Conservation (phyloP, 768 basidiomycete species). For the Favolaschia claudopus region DNA sequence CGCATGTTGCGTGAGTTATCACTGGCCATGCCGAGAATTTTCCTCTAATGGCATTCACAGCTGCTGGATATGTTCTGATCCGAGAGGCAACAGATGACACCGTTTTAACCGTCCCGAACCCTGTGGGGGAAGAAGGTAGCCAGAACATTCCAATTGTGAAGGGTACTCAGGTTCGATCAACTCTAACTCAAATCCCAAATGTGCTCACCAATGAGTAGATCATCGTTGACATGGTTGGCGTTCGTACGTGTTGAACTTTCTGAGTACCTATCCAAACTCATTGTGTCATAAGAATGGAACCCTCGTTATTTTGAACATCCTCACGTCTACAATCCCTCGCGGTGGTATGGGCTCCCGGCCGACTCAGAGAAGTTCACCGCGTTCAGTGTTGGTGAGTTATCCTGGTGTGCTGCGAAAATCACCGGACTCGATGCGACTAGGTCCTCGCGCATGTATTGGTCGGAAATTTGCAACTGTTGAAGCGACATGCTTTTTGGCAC, state of each 20-base stretch:
- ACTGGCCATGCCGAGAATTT: background rate
- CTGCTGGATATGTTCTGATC: slow-evolving; percentile 49
- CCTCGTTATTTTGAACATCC: slow-evolving; percentile 57
- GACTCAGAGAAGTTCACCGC: slow-evolving; percentile 53
- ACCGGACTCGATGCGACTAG: slow-evolving; percentile 20
- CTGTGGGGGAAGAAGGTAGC: slow-evolving; percentile 46
- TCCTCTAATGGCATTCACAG: slow-evolving; percentile 29
- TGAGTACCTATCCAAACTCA: background rate
- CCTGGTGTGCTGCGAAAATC: background rate
- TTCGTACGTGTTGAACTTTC: slow-evolving; percentile 45
- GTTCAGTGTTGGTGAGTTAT: slow-evolving; percentile 36
- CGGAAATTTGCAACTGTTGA: slow-evolving; percentile 53
- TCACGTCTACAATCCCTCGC: slow-evolving; percentile 53
- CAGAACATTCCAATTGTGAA: slow-evolving; percentile 46
- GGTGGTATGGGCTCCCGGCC: slow-evolving; percentile 52
- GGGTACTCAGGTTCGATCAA: slow-evolving; percentile 41
- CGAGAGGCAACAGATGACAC: slow-evolving; percentile 54
- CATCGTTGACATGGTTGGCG: slow-evolving; percentile 56
- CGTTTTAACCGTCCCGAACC: slow-evolving; percentile 48
- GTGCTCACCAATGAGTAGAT: slow-evolving; percentile 29
- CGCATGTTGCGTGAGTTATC: slow-evolving; percentile 53
- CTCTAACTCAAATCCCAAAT: background rate
- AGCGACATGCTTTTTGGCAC: slow-evolving; percentile 49
- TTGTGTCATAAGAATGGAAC: slow-evolving; percentile 49
- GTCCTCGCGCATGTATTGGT: slow-evolving; percentile 53